Conservation (phyloP, 177 flowering plant species). For the Vitis hybrid region DNA sequence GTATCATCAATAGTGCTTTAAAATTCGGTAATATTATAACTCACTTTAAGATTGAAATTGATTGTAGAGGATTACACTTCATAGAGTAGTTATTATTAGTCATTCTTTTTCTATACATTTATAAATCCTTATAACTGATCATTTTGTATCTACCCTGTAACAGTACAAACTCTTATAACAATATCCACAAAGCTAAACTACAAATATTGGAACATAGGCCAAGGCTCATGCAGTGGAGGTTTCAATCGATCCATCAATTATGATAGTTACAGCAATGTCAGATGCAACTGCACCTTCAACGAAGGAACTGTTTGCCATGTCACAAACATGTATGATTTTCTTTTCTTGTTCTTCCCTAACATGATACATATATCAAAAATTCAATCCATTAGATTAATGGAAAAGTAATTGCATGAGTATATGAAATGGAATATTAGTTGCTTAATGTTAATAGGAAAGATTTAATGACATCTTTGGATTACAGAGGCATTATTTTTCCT, state of each 20-base stretch:
- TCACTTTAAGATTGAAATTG: too few relatives aligned
- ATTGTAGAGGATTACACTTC: too few relatives aligned
- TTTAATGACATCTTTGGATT: too few relatives aligned
- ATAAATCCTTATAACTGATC: neutral
- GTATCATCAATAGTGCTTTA: too few relatives aligned
- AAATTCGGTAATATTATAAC: too few relatives aligned
- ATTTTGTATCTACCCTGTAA: neutral
- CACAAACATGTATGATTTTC: constrained; percentile 42
- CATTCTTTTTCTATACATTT: too few relatives aligned
- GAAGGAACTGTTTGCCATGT: constrained; percentile 37
- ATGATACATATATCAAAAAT: neutral
- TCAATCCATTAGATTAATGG: too few relatives aligned
- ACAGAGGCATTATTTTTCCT: too few relatives aligned
- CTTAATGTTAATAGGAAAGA: too few relatives aligned
- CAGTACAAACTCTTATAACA: constrained; percentile 37
- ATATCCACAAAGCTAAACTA: constrained; percentile 34
- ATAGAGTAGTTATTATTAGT: too few relatives aligned
- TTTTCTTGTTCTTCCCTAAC: neutral
- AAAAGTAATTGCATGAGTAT: too few relatives aligned
- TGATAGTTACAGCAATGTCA: constrained; percentile 16
- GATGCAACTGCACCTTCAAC: constrained; percentile 35
- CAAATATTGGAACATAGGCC: constrained; percentile 25
- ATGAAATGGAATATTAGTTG: too few relatives aligned
- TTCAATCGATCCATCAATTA: constrained; percentile 7
- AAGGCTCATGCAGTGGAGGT: constrained; percentile 28